These are phyloP conservation scores for Blastomyces emzantsi DNA, from an alignment of 2,329 filamentous ascomycete species.

Conservation along the genomic window DNA sequence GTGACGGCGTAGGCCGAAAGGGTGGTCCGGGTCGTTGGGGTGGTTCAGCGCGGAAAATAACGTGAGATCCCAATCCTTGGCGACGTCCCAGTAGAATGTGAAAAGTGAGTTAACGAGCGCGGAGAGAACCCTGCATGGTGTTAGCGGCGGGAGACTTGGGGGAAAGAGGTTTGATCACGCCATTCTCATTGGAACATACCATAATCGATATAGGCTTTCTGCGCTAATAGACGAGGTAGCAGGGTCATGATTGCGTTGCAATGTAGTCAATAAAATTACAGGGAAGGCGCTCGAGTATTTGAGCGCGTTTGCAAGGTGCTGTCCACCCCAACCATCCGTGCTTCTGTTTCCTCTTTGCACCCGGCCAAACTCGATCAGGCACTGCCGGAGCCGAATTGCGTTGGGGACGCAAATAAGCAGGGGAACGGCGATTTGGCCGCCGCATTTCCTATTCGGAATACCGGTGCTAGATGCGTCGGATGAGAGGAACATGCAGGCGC, in stretches of 20 bases:
- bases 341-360: conserved; percentile 46
- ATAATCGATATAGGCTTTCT: conserved; percentile 46
- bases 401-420: conserved; percentile 76
- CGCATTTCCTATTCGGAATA: conserved; percentile 71
- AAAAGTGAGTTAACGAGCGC: conserved; percentile 79
- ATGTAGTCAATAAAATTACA: conserved; percentile 69
- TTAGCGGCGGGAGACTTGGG: not conserved
- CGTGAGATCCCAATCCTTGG: conserved; percentile 92
- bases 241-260: conserved; percentile 57
- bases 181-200: conserved; percentile 33
- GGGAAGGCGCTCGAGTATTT: conserved; percentile 96
- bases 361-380: conserved; percentile 75
- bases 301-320: conserved; percentile 84
- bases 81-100: conserved; percentile 97
- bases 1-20: conserved; percentile 67
- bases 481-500: conserved; percentile 82
- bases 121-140: conserved; percentile 53
- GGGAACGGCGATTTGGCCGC: conserved; percentile 69
- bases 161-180: not conserved
- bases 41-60: conserved; percentile 57
- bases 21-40: conserved; percentile 55
- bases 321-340: conserved; percentile 61
- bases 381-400: conserved; percentile 81
- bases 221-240: conserved; percentile 46
- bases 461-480: conserved; percentile 63